A percentile compares a stretch with the other conserved stretches of the same genome.
phyloP scores from a whole-genome alignment of 2,329 filamentous ascomycete species.

The Sporothrix luriei region DNA sequence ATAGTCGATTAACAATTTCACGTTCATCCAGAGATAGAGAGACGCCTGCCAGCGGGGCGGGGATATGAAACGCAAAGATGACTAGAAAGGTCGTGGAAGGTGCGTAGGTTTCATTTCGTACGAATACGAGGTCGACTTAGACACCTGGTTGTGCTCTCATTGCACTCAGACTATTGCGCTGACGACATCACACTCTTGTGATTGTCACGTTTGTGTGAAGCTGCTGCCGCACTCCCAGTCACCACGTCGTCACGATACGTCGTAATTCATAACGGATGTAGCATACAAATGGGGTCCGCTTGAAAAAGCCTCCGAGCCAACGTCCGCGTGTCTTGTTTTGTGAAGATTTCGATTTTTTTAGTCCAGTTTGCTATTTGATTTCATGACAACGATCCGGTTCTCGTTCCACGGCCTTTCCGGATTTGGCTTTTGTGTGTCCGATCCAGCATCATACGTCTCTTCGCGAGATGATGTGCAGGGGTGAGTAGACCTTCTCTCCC shows the following conservation, averaged over 20 bases:
- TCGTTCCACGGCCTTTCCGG: slow-evolving; percentile 1
- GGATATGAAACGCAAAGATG: too few relatives aligned
- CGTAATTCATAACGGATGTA: too few relatives aligned
- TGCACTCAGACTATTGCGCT: neutral
- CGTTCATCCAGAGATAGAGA: too few relatives aligned
- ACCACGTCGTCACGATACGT: too few relatives aligned
- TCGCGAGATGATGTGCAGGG: neutral
- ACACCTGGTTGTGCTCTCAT: neutral
- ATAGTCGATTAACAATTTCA: too few relatives aligned
- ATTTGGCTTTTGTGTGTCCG: neutral
- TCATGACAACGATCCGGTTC: slow-evolving; percentile 25
- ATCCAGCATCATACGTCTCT: neutral
- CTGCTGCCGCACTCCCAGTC: too few relatives aligned
- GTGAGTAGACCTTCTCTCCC: neutral
- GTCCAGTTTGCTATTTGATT: slow-evolving; percentile 30
- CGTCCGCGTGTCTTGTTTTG: slow-evolving; percentile 11
- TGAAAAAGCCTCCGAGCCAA: neutral
- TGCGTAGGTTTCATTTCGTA: too few relatives aligned
- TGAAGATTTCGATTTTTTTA: slow-evolving; percentile 32
- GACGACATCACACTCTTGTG: neutral
- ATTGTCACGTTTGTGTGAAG: neutral
- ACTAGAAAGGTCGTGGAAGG: too few relatives aligned
- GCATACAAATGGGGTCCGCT: too few relatives aligned
- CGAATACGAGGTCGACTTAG: too few relatives aligned
- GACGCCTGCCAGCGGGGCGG: too few relatives aligned